Percentiles rank a stretch among this genome's conserved stretches.
These are phyloP conservation scores for Chalara sp. DNA, from an alignment of 2,329 filamentous ascomycete species.

Conservation along the genomic window DNA sequence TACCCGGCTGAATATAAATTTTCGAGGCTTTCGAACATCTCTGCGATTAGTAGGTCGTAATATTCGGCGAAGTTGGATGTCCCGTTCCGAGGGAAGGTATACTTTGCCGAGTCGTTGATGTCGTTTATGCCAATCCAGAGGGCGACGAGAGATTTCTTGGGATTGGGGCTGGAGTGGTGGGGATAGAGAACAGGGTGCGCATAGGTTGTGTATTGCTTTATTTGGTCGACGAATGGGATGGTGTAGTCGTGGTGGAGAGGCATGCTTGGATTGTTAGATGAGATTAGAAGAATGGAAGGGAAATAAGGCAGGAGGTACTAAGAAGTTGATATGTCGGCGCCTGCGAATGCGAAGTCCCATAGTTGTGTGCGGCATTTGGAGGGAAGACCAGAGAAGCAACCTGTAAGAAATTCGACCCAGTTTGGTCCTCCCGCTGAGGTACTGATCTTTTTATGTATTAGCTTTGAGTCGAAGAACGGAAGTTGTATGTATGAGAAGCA, in stretches of 20 bases:
- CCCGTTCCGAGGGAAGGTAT: constrained; percentile 32
- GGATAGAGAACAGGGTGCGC: constrained; percentile 20
- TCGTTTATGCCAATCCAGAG: constrained; percentile 53
- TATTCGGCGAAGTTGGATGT: constrained; percentile 35
- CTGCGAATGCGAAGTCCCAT: constrained; percentile 51
- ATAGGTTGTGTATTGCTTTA: constrained; percentile 39
- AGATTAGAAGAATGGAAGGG: not conserved
- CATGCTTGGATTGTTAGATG: constrained; percentile 25
- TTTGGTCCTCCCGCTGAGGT: constrained; percentile 47
- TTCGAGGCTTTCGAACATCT: constrained; percentile 35
- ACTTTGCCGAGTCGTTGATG: constrained; percentile 41
- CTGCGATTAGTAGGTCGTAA: constrained; percentile 35
- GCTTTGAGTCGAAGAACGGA: not conserved
- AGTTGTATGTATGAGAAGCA: not conserved
- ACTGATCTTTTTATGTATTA: constrained; percentile 23
- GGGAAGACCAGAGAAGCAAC: constrained; percentile 41
- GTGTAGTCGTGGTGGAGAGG: constrained; percentile 45
- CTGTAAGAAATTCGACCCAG: constrained; percentile 47
- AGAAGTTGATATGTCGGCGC: constrained; percentile 39
- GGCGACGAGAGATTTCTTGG: constrained; percentile 36
- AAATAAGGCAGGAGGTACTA: constrained; percentile 27
- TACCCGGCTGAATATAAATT: constrained; percentile 37
- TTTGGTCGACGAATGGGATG: constrained; percentile 42
- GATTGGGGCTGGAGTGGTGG: constrained; percentile 12
- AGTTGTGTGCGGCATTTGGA: constrained; percentile 38